phyloP scores from a whole-genome alignment of 1,139 yeast genomes.

The Magnusiomyces tetraspermus region DNA sequence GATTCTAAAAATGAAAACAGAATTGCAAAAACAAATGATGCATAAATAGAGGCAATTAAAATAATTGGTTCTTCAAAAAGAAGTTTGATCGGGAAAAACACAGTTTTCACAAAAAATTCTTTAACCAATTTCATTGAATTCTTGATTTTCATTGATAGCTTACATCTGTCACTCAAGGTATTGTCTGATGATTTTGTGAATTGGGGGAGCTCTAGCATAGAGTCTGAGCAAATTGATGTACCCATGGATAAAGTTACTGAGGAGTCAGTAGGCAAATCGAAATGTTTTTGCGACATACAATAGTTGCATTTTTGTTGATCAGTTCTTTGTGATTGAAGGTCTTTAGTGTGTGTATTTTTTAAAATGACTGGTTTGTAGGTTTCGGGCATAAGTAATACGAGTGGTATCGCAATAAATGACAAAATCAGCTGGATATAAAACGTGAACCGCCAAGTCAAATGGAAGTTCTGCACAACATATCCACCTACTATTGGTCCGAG shows the following conservation, averaged over 20 bases:
- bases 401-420: conserved; percentile 32
- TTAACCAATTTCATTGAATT: conserved; percentile 26
- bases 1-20: conserved; percentile 36
- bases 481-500: conserved; percentile 37
- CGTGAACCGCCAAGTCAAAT: conserved; percentile 32
- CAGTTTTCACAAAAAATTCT: conserved; percentile 27
- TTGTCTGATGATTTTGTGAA: too few relatives aligned
- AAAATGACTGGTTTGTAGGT: conserved; percentile 32
- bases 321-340: conserved; percentile 32
- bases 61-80: conserved; percentile 36
- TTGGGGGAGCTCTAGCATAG: too few relatives aligned
- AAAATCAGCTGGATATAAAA: conserved; percentile 37
- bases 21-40: conserved; percentile 37
- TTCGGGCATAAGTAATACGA: conserved; percentile 32
- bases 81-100: conserved; percentile 36
- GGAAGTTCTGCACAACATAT: conserved; percentile 25
- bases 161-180: too few relatives aligned
- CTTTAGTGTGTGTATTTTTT: too few relatives aligned
- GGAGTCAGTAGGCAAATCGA: too few relatives aligned
- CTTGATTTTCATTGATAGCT: conserved; percentile 30
- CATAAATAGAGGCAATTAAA: conserved; percentile 33
- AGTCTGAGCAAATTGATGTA: too few relatives aligned
- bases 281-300: neutral
- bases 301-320: neutral
- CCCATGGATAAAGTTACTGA: too few relatives aligned